Evolutionary conservation across 108 stramenopile species (phyloP).

Genomic region (Conticribra guillardii): DNA sequence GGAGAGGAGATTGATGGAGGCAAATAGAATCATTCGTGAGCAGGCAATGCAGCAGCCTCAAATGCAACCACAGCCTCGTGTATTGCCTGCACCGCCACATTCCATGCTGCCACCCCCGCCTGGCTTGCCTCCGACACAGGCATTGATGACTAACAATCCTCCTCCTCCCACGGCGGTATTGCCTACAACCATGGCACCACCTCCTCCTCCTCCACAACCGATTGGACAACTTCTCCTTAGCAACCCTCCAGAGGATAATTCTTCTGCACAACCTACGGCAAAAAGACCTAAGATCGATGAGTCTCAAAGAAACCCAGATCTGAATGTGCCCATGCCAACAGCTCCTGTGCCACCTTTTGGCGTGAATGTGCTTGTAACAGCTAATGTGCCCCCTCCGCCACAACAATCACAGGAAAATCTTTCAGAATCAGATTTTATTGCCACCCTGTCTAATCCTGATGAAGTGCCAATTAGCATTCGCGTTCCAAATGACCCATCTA

Average conservation of each 20-base stretch:
- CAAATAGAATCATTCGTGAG: conserved; percentile 63
- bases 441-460: conserved; percentile 59
- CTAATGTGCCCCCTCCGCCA: conserved; percentile 15
- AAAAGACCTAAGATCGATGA: conserved; percentile 60
- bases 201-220: conserved; percentile 26
- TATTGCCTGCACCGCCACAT: conserved; percentile 19
- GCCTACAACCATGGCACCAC: not conserved
- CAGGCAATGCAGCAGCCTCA: conserved; percentile 52
- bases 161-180: conserved; percentile 5
- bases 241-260: conserved; percentile 1
- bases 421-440: conserved; percentile 69
- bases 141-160: too few relatives aligned
- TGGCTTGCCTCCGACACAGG: too few relatives aligned
- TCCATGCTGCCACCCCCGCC: conserved; percentile 30
- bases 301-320: conserved; percentile 42
- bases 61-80: conserved; percentile 30
- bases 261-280: conserved; percentile 35
- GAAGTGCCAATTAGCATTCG: conserved; percentile 67
- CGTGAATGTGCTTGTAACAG: conserved; percentile 5
- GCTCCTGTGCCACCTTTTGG: conserved; percentile 24
- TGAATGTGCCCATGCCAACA: conserved; percentile 12
- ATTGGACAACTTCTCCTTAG: not conserved
- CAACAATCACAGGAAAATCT: conserved; percentile 31
- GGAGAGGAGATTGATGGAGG: conserved; percentile 60
- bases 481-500: conserved; percentile 73